Conservation (phyloP, 192 early-diverging fungal species). For the Umbelopsis sp. region DNA sequence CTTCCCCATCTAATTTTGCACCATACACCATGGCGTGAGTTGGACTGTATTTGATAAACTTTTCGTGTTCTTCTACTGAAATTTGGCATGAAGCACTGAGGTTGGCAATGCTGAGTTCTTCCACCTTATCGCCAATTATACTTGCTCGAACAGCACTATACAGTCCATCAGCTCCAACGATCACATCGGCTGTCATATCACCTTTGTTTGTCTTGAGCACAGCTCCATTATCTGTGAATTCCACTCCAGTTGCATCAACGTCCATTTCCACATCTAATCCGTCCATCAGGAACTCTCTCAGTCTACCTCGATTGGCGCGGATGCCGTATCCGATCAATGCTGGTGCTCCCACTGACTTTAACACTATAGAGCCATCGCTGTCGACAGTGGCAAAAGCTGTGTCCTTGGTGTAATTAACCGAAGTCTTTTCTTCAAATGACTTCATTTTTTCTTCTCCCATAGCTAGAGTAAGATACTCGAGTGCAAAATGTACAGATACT, state of each 20-base stretch:
- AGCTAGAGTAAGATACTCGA: neutral
- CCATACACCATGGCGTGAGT: neutral
- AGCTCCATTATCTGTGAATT: neutral
- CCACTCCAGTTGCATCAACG: neutral
- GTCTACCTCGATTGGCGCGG: slow-evolving; percentile 4
- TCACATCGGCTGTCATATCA: neutral
- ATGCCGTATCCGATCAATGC: neutral
- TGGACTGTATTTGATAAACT: slow-evolving; percentile 5
- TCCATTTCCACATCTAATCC: neutral
- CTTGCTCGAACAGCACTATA: neutral
- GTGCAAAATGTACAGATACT: neutral
- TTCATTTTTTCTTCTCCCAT: slow-evolving; percentile 6
- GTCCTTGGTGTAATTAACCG: neutral
- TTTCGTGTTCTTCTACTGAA: neutral
- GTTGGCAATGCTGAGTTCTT: neutral
- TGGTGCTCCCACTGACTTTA: neutral
- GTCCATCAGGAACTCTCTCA: neutral
- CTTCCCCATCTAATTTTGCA: neutral
- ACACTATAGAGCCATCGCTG: neutral
- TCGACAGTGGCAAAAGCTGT: neutral
- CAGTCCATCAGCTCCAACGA: neutral
- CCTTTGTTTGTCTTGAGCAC: neutral
- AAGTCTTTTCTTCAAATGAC: neutral
- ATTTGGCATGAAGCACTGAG: neutral
- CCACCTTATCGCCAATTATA: neutral